Base-by-base conservation (phyloP, 371 early-diverging fungal genomes). In the Rozella allomycis region DNA sequence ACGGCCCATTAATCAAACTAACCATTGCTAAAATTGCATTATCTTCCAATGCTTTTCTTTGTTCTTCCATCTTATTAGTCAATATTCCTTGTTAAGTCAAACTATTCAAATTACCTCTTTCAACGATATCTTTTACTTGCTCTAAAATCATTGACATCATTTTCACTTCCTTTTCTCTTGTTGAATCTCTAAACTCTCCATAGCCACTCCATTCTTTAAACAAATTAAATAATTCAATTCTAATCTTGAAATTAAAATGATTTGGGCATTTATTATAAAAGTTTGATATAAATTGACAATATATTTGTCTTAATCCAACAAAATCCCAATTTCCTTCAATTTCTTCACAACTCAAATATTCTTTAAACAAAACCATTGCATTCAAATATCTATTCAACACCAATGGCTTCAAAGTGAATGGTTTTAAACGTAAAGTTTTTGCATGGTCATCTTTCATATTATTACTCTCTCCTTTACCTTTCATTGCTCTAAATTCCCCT, bases 131-230 rank as follows among this genome's bases (percentile, higher is more conserved):
- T 40, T 71, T 78, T 39, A 67, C 55, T 28, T 67, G 67, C 20
- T 83, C 83, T 33, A 85, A 47, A 0, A 74, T 71, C 27, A 57
- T 49, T 3, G 58, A 43, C 41, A 82, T 73, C 67, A 80, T 72
- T 25, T 63, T 67, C 2, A 60, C 63, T 40, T 86, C 82, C 0
- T 70, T 49, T 3, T 76, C 77, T 1, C 71, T 55, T 6, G 69
- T 64, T 1, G 41, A 25, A n/a, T 52, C 54, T 0, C 74, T 58
- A 23, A 60, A 58, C 22, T 50, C 52, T 1, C 88, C 86, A 42
- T 75, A 70, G 1, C 90, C 80, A 47, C 86, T 79, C 93, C 93
- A 93, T 27, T 72, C 63, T 46, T 85, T 86, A 55, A 87, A 73
- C 41, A 85, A 58, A 37, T 63, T 60, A 51, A 82, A 88, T 16